Evolutionary conservation across 805 yeast species (phyloP), one percentile per base, ranked within the genome.

Genomic region (Metschnikowia anglica): DNA sequence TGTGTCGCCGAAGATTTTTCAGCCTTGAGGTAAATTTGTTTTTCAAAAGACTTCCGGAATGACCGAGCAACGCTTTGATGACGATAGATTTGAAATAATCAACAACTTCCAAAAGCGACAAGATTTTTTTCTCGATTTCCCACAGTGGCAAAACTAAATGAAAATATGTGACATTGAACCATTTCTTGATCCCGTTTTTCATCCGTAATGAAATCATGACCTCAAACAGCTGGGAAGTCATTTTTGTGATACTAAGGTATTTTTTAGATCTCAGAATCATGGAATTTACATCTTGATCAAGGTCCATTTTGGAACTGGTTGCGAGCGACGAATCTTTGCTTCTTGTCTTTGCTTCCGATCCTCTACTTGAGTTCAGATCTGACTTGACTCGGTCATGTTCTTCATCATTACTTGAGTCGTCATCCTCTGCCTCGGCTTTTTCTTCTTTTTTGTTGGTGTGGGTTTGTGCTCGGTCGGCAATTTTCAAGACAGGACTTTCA

Each of bases 201-300:
- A 66, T 52, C 39, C 59, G 64, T 25, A 71, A 57, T 1, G 75
- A 68, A 10, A 70, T 60, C 60, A 53, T 52, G 18, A 71, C 46
- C 6, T 61, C 52, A 17, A 64, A 51, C 41, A 51, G 47, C 23
- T 39, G 47, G 15, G 48, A 50, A 2, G 38, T 37, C 27, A 91
- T 71, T 12, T 76, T 66, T 18, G 80, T 77, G 46, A 90, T 78
- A 52, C 86, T 83, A 61, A 85, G 71, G 58, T 78, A 87, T 44
- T 77, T 79, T 20, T 86, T 77, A 0, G 97, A 88, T 36, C 97
- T 68, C 34, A 71, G 65, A 4, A 88, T 65, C 96, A 91, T 88
- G 49, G 78, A 75, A 19, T 79, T 61, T 17, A 68, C 55, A 16
- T 70, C 55, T 4, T 39, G 38, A 11, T 48, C 46, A 15, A 37